Conservation (phyloP, 176 grass and related monocot genomes). For the Bromus sterilis region DNA sequence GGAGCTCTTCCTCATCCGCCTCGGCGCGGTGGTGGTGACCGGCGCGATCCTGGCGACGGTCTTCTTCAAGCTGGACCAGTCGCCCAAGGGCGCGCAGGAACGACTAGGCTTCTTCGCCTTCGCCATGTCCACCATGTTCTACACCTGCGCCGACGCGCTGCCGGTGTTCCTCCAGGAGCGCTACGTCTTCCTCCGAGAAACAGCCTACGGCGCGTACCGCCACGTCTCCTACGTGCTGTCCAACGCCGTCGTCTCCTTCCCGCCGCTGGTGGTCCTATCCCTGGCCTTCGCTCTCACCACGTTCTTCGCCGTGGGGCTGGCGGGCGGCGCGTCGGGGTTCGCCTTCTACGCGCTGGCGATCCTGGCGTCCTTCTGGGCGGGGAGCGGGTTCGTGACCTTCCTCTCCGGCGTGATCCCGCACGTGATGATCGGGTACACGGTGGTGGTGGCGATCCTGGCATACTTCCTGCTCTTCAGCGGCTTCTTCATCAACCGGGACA, state of each 20-base stretch:
- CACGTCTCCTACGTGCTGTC: conserved; percentile 88
- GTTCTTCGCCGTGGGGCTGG: conserved; percentile 84
- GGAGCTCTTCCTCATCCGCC: conserved; percentile 69
- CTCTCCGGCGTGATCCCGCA: conserved; percentile 79
- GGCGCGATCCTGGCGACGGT: conserved; percentile 78
- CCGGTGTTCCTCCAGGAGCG: conserved; percentile 93
- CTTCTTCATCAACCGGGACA: conserved; percentile 91
- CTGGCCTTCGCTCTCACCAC: conserved; percentile 73
- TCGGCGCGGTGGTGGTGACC: conserved; percentile 62
- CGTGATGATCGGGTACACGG: conserved; percentile 85
- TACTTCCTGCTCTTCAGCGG: conserved; percentile 96
- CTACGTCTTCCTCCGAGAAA: conserved; percentile 80
- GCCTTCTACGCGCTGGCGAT: conserved; percentile 68
- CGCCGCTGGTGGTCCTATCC: conserved; percentile 72
- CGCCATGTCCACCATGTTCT: conserved; percentile 99
- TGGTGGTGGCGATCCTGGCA: conserved; percentile 76
- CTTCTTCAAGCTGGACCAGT: conserved; percentile 70
- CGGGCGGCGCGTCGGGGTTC: conserved; percentile 60
- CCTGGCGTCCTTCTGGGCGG: conserved; percentile 81
- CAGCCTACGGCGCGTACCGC: conserved; percentile 93
- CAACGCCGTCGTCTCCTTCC: conserved; percentile 83
- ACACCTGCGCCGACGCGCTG: conserved; percentile 90
- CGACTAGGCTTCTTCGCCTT: conserved; percentile 94
- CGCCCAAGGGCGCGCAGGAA: conserved; percentile 79
- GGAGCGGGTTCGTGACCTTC: conserved; percentile 91